Percentiles rank a stretch among this genome's conserved stretches.
phyloP scores from a whole-genome alignment of 164 flowering plant genomes.

The Cinnamomum micranthum region DNA sequence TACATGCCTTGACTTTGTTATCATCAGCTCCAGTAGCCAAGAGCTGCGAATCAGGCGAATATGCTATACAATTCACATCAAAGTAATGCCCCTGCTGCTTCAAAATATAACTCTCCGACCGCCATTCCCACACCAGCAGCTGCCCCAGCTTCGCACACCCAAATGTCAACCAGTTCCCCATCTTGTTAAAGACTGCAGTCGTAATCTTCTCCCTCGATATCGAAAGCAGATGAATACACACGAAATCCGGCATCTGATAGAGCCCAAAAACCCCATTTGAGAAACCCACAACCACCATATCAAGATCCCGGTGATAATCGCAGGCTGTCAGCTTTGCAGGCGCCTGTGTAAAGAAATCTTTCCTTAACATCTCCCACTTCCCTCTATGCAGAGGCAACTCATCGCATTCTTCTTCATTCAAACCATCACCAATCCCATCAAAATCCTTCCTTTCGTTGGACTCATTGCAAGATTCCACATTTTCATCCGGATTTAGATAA shows the following conservation, averaged over 20 bases:
- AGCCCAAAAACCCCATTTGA: conserved; percentile 92
- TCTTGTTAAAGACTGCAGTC: conserved; percentile 76
- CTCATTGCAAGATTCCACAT: conserved; percentile 17
- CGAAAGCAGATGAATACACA: conserved; percentile 80
- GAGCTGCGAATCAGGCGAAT: conserved; percentile 92
- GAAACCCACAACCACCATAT: conserved; percentile 83
- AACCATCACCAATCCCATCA: background rate
- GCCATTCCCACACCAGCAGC: conserved; percentile 99
- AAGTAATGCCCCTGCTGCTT: conserved; percentile 99
- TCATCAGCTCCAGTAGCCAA: conserved; percentile 99
- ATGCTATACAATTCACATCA: conserved; percentile 90
- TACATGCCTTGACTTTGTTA: conserved; percentile 86
- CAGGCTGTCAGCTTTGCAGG: conserved; percentile 75
- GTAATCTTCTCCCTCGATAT: conserved; percentile 95
- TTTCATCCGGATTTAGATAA: conserved; percentile 2
- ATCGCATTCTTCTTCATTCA: background rate
- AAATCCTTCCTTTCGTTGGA: conserved; percentile 46
- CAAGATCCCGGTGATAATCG: conserved; percentile 83
- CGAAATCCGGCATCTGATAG: conserved; percentile 96
- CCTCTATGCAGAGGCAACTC: conserved; percentile 40
- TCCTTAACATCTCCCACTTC: conserved; percentile 75
- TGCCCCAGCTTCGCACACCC: conserved; percentile 97
- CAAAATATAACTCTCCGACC: conserved; percentile 81
- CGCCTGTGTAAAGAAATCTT: conserved; percentile 61
- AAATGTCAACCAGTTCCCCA: conserved; percentile 91